Base-by-base conservation (phyloP, 2,329 filamentous ascomycete species). In the Nemania serpens region DNA sequence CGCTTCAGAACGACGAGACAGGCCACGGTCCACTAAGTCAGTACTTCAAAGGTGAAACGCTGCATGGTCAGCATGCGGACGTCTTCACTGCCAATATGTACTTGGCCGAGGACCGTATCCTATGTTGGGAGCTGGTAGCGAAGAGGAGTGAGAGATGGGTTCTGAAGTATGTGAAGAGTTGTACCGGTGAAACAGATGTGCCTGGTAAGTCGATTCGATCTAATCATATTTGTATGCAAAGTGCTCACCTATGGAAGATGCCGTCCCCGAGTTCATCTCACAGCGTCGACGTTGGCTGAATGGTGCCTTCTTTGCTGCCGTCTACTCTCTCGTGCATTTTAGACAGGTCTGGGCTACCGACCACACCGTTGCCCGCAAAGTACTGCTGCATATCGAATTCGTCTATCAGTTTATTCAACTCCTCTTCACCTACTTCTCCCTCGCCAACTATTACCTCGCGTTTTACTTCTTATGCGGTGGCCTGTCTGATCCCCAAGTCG, bases 61-160 rank as follows among this genome's bases (percentile, higher is more conserved):
- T 98, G 79, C 94, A 98, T 73, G 77, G 77, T 60, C 89, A 91
- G 57, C 93, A 93, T 68, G 94, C 94, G 12, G 95, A 94, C 73
- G 94, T 98, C 67, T 99, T 99, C 78, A 97, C 94, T 2, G 94
- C 95, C 68, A 99, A 99, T 77, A 99, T 99, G 95, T 99, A 98
- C 74, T 85, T 99, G 60, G 95, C 95, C 58, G 95, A 99, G 75
- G 95, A 99, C 84, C 91, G 95, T 82, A 99, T 99, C 74, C 79
- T 96, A 18, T 96, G 91, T 75, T 96, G 91, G 91, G 95, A 99
- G 81, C 78, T 99, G 67, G 95, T 99, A 0, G 95, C 95, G 0
- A 99, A 99, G 79, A 85, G 93, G 59, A 91, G 88, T 67, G 95
- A 98, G 76, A 86, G 91, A 79, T 99, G 95, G 95, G 93, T 99